Percentiles rank a stretch among this genome's conserved stretches.
phyloP scores from a whole-genome alignment of 2,329 filamentous ascomycete genomes.

The Sporothrix brasiliensis region DNA sequence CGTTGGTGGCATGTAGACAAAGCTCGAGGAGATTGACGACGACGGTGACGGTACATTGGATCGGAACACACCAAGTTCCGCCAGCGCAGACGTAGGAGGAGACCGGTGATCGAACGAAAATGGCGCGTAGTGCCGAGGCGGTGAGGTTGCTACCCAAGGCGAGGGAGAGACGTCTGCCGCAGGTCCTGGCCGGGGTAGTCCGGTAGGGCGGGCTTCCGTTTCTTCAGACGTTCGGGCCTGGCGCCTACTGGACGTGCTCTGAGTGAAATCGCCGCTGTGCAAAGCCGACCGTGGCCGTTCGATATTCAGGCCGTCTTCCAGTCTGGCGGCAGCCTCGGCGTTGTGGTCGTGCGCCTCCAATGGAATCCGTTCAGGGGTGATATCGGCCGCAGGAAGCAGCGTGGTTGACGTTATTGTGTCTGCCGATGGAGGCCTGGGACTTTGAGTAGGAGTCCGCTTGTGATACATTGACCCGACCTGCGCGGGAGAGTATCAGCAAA shows the following conservation, averaged over 20 bases:
- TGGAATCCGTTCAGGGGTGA: slow-evolving; percentile 51
- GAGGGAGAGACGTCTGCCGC: slow-evolving; percentile 30
- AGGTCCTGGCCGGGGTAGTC: slow-evolving; percentile 7
- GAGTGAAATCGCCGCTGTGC: slow-evolving; percentile 68
- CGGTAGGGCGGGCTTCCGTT: slow-evolving; percentile 14
- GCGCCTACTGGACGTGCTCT: slow-evolving; percentile 32
- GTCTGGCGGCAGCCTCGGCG: slow-evolving; percentile 47
- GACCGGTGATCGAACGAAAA: slow-evolving; percentile 49
- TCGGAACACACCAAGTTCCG: slow-evolving; percentile 34
- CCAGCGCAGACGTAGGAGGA: slow-evolving; percentile 22
- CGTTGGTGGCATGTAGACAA: slow-evolving; percentile 83
- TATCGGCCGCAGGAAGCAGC: slow-evolving; percentile 52
- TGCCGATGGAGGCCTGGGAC: slow-evolving; percentile 44
- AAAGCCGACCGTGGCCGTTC: slow-evolving; percentile 79
- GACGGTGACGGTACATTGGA: slow-evolving; percentile 60
- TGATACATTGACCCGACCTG: slow-evolving; percentile 50
- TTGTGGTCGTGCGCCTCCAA: slow-evolving; percentile 41
- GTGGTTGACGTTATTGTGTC: slow-evolving; percentile 41
- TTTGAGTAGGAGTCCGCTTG: slow-evolving; percentile 45
- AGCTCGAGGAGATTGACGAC: slow-evolving; percentile 75
- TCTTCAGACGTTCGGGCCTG: neutral
- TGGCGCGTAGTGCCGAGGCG: slow-evolving; percentile 55
- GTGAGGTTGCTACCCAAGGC: slow-evolving; percentile 59
- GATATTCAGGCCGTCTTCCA: slow-evolving; percentile 65
- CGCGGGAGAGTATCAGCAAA: neutral